Conservation (phyloP, 352 stramenopile genomes). For the Peronospora destructor region DNA sequence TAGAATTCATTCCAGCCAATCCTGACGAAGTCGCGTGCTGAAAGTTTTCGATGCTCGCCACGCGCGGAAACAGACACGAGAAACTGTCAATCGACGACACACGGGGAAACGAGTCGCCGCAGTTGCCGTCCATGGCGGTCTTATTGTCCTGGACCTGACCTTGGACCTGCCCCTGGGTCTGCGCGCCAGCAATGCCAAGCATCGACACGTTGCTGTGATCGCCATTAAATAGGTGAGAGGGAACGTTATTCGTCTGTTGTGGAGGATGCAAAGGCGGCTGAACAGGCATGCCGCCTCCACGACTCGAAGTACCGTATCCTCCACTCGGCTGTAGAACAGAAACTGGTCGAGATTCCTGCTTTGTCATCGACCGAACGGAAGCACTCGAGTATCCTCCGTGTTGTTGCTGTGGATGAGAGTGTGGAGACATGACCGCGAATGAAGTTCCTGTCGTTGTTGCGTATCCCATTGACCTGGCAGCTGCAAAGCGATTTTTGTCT, state of each 20-base stretch:
- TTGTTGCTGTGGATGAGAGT: conserved; percentile 17
- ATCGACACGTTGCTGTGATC: conserved; percentile 34
- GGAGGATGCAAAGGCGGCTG: conserved; percentile 31
- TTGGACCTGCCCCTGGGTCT: conserved; percentile 25
- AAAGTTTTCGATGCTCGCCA: conserved; percentile 81
- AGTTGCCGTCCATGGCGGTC: conserved; percentile 20
- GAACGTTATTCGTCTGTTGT: conserved; percentile 20
- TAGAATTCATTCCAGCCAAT: conserved; percentile 26
- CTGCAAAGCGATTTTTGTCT: conserved; percentile 60
- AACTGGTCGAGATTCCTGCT: conserved; percentile 20
- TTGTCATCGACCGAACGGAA: conserved; percentile 15
- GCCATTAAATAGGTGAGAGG: conserved; percentile 34
- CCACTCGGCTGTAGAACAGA: conserved; percentile 13
- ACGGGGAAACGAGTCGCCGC: conserved; percentile 40
- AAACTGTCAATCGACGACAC: conserved; percentile 85
- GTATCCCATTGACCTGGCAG: conserved; percentile 34
- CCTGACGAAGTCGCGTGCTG: conserved; percentile 29
- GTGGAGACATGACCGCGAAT: conserved; percentile 13
- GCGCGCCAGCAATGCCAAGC: conserved; percentile 32
- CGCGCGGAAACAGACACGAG: conserved; percentile 71
- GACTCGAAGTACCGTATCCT: conserved; percentile 12
- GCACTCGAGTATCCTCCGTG: conserved; percentile 13
- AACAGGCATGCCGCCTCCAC: conserved; percentile 18
- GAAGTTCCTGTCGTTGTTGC: conserved; percentile 7
- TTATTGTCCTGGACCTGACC: conserved; percentile 21